Conservation (phyloP, 2,329 filamentous ascomycete species). For the Colletotrichum sp. region DNA sequence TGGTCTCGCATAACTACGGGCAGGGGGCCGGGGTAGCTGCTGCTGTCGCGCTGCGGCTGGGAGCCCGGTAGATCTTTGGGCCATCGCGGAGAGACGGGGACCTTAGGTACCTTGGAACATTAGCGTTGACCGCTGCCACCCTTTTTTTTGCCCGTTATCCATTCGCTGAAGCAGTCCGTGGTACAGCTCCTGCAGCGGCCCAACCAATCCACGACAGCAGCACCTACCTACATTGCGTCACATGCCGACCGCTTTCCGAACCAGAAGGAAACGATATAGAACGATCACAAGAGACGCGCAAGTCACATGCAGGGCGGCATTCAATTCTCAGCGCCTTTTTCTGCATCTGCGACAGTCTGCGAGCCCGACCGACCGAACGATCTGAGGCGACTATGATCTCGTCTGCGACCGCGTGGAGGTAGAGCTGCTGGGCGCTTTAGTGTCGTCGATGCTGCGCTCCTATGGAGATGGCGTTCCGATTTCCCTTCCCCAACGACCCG, state of each 20-base stretch:
- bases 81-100: not conserved
- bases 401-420: not conserved
- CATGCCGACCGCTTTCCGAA: conserved; percentile 20
- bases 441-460: conserved; percentile 6
- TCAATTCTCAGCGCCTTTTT: not conserved
- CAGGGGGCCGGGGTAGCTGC: not conserved
- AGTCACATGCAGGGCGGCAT: conserved; percentile 1
- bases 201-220: conserved; percentile 5
- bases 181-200: not conserved
- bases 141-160: not conserved
- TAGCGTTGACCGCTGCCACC: not conserved
- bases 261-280: not conserved
- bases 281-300: not conserved
- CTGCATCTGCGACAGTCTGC: not conserved
- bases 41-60: not conserved
- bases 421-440: not conserved
- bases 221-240: conserved; percentile 23
- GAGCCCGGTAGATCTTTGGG: not conserved
- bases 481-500: conserved; percentile 37
- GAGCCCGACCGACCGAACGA: not conserved
- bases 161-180: not conserved
- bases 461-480: conserved; percentile 42
- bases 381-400: conserved; percentile 7
- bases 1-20: not conserved
- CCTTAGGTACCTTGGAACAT: not conserved